phyloP scores from a whole-genome alignment of 257 asterid genomes.

The Primulina huaijiensis region DNA sequence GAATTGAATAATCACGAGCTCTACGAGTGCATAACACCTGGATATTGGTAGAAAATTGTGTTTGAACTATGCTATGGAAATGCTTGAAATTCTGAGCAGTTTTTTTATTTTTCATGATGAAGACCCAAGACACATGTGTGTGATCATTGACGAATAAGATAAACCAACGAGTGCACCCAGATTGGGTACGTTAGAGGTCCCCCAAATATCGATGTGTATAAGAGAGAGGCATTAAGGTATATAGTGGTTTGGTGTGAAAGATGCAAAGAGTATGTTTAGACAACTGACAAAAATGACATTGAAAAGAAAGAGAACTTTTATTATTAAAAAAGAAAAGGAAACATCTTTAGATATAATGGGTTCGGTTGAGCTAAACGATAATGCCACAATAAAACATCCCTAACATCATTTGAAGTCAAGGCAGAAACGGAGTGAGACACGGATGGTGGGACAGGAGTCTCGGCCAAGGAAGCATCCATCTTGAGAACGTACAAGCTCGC shows the following conservation, averaged over 20 bases:
- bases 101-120: no score
- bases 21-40: no score
- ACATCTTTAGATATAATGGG: background rate
- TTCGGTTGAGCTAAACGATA: slow-evolving; percentile 13
- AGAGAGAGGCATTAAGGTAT: background rate
- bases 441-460: background rate
- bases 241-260: background rate
- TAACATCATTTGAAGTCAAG: no score
- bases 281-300: slow-evolving; percentile 10
- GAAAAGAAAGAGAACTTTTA: background rate
- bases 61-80: no score
- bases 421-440: background rate
- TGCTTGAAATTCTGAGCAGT: no score
- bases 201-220: slow-evolving; percentile 14
- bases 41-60: no score
- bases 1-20: no score
- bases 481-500: background rate
- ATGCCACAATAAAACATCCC: slow-evolving; percentile 4
- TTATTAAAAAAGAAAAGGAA: slow-evolving; percentile 7
- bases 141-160: no score
- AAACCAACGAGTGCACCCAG: no score
- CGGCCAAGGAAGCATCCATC: no score
- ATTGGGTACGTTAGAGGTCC: no score
- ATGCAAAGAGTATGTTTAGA: background rate
- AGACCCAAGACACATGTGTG: no score